Evolutionary conservation across 768 basidiomycete species (phyloP), one percentile per base, ranked within the genome.

Genomic region (Mrakia frigida): DNA sequence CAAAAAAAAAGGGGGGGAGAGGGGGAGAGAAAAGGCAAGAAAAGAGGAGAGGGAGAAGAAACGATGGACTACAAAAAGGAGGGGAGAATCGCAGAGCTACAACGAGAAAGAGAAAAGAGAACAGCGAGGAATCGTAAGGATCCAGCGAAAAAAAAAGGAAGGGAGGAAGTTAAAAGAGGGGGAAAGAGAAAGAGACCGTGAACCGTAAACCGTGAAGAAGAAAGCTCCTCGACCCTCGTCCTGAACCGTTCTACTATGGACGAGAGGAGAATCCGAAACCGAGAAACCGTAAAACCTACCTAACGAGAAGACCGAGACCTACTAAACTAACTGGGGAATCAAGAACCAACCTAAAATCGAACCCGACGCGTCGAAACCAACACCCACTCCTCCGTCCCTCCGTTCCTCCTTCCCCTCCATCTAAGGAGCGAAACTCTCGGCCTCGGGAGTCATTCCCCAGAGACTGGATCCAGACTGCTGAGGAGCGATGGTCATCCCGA

Each of bases 401-500:
- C n/a, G n/a, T n/a, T 37, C n/a, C 33, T 63, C 33, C 2, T n/a
- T 21, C 46, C 13, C 18, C 18, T 50, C 46, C 46, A 21, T 21
- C 46, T 50, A 63, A 52, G 60, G 43, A 43, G 39, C 43, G 39
- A 31, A 63, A 14, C 6, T 74, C 61, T 59, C 60, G 21, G 39
- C 53, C 28, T 60, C 61, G 21, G 67, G 37, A 23, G 37, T 69
- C 67, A 41, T 69, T 21, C 43, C 67, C 43, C 43, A 41, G 39
- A 67, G 37, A 39, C 31, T 63, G 59, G 10, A 39, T 4, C 37
- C 56, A 28, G 61, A 3, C 43, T 53, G 59, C 16, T 28, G 39
- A 13, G 74, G 25, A 28, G 60, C 74, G 68, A 69, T 43, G 39
- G 53, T 31, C 35, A 71, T 56, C 35, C 70, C 68, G n/a, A 70